Evolutionary conservation across 805 yeast species (phyloP).

Genomic region (Candida tibetensis): DNA sequence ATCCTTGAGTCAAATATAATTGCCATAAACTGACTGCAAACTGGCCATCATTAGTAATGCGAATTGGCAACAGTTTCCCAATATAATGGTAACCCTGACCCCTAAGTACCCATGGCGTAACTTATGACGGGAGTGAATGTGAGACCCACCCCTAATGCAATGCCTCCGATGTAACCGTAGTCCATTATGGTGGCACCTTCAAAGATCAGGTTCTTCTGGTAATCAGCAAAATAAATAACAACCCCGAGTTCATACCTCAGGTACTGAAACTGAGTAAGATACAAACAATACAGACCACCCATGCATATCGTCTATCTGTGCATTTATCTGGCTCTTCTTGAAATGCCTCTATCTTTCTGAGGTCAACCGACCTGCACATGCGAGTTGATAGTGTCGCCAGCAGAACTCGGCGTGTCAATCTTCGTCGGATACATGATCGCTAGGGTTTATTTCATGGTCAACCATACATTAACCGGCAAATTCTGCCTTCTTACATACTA

Average conservation of each 20-base stretch:
- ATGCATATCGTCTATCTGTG: slow-evolving; percentile 64
- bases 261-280: slow-evolving; percentile 53
- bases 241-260: slow-evolving; percentile 75
- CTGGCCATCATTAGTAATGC: slow-evolving; percentile 60
- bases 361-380: no score
- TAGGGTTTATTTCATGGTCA: no score
- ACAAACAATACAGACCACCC: slow-evolving; percentile 57
- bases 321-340: background rate
- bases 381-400: no score
- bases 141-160: slow-evolving; percentile 58
- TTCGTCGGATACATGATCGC: no score
- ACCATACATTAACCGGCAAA: no score
- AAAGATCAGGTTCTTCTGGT: slow-evolving; percentile 49
- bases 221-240: slow-evolving; percentile 61
- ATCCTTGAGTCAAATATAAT: slow-evolving; percentile 64
- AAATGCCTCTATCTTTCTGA: no score
- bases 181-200: slow-evolving; percentile 55
- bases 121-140: slow-evolving; percentile 50
- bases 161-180: slow-evolving; percentile 67
- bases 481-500: no score
- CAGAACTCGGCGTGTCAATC: no score
- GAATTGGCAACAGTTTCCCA: slow-evolving; percentile 53
- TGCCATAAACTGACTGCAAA: slow-evolving; percentile 63
- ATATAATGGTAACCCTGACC: slow-evolving; percentile 33
- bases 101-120: slow-evolving; percentile 44